These are phyloP conservation scores for Aurantiochytrium sp. DNA, from an alignment of 108 stramenopile genomes.

Conservation along the genomic window DNA sequence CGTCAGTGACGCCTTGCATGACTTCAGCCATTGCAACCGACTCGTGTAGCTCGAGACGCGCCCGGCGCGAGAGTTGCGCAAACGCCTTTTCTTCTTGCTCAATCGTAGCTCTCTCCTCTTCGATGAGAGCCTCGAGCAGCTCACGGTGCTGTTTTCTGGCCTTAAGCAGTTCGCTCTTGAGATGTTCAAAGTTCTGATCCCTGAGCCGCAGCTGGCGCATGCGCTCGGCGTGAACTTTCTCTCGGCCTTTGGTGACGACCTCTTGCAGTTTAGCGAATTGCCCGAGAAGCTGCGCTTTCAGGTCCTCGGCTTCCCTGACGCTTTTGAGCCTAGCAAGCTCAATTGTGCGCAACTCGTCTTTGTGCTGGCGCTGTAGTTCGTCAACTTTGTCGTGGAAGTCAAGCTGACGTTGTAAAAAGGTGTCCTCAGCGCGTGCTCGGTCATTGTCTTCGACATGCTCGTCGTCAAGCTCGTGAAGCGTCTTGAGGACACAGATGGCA, in stretches of 20 bases:
- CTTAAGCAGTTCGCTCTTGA: slow-evolving; percentile 22
- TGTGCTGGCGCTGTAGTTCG: slow-evolving; percentile 19
- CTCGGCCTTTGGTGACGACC: slow-evolving; percentile 21
- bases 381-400: slow-evolving; percentile 38
- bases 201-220: not conserved
- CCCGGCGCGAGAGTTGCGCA: slow-evolving; percentile 18
- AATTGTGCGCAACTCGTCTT: slow-evolving; percentile 22
- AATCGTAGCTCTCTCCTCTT: slow-evolving; percentile 25
- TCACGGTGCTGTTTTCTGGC: slow-evolving; percentile 26
- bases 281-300: slow-evolving; percentile 28
- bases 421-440: slow-evolving; percentile 27
- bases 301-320: slow-evolving; percentile 18
- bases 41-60: slow-evolving; percentile 6
- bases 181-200: slow-evolving; percentile 19
- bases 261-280: slow-evolving; percentile 26
- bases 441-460: slow-evolving; percentile 24
- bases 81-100: slow-evolving; percentile 30
- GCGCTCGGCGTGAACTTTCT: slow-evolving; percentile 12
- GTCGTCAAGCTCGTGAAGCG: slow-evolving; percentile 33
- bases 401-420: slow-evolving; percentile 4
- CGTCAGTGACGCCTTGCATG: not conserved
- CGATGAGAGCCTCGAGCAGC: slow-evolving; percentile 24
- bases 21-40: slow-evolving; percentile 18
- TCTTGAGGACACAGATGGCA: slow-evolving; percentile 28
- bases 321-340: slow-evolving; percentile 27